These are phyloP conservation scores for Barnettozyma salicaria DNA, from an alignment of 805 yeast species.

Conservation along the genomic window DNA sequence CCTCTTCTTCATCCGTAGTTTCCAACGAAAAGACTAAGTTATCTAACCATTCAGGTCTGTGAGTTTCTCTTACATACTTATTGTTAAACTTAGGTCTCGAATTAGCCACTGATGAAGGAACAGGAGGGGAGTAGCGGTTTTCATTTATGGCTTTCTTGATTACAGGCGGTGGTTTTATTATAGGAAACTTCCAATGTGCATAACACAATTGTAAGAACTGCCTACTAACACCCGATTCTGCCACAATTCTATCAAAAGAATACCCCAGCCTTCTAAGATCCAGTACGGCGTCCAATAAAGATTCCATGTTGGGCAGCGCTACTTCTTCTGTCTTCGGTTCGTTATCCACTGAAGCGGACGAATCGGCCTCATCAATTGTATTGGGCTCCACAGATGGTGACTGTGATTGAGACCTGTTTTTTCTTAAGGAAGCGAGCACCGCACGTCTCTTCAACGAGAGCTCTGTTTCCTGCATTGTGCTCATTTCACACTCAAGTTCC, in stretches of 20 bases:
- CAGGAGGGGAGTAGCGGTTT: neutral
- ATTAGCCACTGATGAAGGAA: neutral
- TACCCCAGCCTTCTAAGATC: slow-evolving; percentile 24
- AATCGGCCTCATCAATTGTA: no score
- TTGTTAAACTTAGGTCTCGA: slow-evolving; percentile 11
- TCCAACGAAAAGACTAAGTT: slow-evolving; percentile 22
- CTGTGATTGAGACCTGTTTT: slow-evolving; percentile 5
- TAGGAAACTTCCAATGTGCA: slow-evolving; percentile 18
- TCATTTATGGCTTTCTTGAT: neutral
- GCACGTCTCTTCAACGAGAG: slow-evolving; percentile 22
- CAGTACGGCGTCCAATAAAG: slow-evolving; percentile 17
- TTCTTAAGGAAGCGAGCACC: slow-evolving; percentile 22
- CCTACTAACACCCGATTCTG: slow-evolving; percentile 15
- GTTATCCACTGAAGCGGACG: neutral
- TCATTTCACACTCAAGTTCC: no score
- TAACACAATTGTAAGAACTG: slow-evolving; percentile 18
- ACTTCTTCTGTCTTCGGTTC: no score
- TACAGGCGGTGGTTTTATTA: neutral
- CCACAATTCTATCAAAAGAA: slow-evolving; percentile 18
- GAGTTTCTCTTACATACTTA: slow-evolving; percentile 14
- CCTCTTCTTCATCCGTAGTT: slow-evolving; percentile 18
- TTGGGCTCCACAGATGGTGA: no score
- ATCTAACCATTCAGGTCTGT: slow-evolving; percentile 23
- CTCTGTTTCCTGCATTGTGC: slow-evolving; percentile 8
- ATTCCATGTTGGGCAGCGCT: neutral